Evolutionary conservation across 495 filamentous ascomycete species (phyloP).

Genomic region (Extremus antarcticus): DNA sequence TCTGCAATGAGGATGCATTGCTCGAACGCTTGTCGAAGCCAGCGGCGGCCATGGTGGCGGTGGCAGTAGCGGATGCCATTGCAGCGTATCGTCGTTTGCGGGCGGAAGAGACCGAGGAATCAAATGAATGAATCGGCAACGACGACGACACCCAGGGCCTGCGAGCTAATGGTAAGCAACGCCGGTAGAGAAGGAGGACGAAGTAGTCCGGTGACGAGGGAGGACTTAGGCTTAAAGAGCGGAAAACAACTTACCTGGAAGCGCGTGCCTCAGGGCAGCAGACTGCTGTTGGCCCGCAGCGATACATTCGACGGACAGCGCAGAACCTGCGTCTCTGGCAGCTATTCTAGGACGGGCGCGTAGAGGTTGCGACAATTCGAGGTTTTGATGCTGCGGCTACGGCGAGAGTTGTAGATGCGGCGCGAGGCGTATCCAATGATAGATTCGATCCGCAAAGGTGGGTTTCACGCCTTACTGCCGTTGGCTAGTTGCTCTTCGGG

Average conservation of each 20-base stretch:
- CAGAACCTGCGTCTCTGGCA: conserved; percentile 1
- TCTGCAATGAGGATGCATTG: conserved; percentile 52
- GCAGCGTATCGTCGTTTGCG: conserved; percentile 10
- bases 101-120: conserved; percentile 12
- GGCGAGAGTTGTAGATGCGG: background rate
- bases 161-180: conserved; percentile 14
- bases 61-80: conserved; percentile 13
- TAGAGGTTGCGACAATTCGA: conserved; percentile 1
- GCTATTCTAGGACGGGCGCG: conserved; percentile 17
- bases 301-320: conserved; percentile 12
- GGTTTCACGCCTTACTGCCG: background rate
- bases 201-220: background rate
- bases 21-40: conserved; percentile 43
- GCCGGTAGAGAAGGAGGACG: conserved; percentile 5
- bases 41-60: conserved; percentile 23
- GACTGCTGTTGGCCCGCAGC: conserved; percentile 13
- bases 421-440: background rate
- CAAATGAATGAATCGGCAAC: conserved; percentile 18
- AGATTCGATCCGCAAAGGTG: background rate
- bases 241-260: conserved; percentile 13
- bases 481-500: background rate
- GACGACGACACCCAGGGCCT: conserved; percentile 17
- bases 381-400: background rate
- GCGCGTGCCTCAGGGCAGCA: conserved; percentile 6
- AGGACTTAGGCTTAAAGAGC: conserved; percentile 8